Evolutionary conservation across 352 stramenopile species (phyloP).

Genomic region (Pythium scleroteichum): DNA sequence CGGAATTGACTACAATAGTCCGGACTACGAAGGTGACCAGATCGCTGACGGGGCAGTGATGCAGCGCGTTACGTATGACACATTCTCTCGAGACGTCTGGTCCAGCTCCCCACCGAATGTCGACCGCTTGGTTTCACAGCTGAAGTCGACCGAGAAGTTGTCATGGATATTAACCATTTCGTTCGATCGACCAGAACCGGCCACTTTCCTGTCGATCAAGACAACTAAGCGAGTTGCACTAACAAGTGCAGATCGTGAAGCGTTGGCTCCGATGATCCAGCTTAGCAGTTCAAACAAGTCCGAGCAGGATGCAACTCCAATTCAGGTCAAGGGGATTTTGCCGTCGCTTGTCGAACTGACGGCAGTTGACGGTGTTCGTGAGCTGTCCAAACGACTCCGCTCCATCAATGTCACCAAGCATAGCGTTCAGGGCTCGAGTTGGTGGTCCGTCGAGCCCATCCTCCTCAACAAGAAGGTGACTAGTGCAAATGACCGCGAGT

Average conservation of each 20-base stretch:
- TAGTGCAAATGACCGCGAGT: slow-evolving; percentile 32
- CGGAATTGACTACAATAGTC: slow-evolving; percentile 75
- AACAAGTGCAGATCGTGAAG: slow-evolving; percentile 57
- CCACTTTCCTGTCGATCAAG: slow-evolving; percentile 59
- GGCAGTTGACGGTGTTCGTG: slow-evolving; percentile 55
- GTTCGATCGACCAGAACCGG: slow-evolving; percentile 67
- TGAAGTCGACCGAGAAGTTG: slow-evolving; percentile 67
- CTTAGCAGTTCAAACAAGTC: slow-evolving; percentile 25
- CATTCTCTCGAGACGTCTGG: slow-evolving; percentile 80
- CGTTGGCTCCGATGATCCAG: slow-evolving; percentile 78
- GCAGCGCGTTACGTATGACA: slow-evolving; percentile 78
- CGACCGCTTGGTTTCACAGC: slow-evolving; percentile 64
- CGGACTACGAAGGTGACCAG: slow-evolving; percentile 57
- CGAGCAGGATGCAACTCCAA: slow-evolving; percentile 27
- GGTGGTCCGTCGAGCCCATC: slow-evolving; percentile 68
- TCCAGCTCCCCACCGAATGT: slow-evolving; percentile 66
- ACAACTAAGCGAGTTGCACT: slow-evolving; percentile 49
- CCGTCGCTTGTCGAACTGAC: slow-evolving; percentile 76
- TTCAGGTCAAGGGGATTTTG: slow-evolving; percentile 54
- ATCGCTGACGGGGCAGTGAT: slow-evolving; percentile 75
- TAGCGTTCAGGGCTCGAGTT: slow-evolving; percentile 47
- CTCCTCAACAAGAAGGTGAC: slow-evolving; percentile 18
- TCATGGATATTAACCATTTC: slow-evolving; percentile 77
- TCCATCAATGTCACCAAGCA: slow-evolving; percentile 67
- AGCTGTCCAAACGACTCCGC: slow-evolving; percentile 53